Evolutionary conservation across 805 yeast genomes (phyloP), one percentile per base, ranked within the genome.

Genomic region (Wickerhamomyces xylosicus): DNA sequence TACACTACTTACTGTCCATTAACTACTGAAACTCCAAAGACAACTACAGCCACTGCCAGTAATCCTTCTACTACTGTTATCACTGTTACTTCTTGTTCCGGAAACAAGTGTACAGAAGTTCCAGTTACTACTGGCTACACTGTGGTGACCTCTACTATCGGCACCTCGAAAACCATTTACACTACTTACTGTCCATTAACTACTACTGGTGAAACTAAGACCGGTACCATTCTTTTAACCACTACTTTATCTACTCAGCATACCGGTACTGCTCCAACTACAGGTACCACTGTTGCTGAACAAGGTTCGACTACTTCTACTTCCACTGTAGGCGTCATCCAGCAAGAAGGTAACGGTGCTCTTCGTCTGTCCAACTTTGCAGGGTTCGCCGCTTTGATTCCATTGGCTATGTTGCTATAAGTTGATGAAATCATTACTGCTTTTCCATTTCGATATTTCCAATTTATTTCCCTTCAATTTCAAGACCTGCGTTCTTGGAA

Each of bases 111-210:
- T 40, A 34, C 47, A 22, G 31, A 36, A 15, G 34, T 40, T 17
- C 41, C 45, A 22, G 46, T 45, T 27, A 40, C 47, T 6, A 43
- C 48, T 7, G 50, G 45, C 15, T 17, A 33, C 4, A 39, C 48
- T 17, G 43, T 41, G 3, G 43, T 40, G 16, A 39, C 45, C 20
- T 33, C 43, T 3, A 38, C 37, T 3, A 35, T 34, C 10, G 31
- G 29, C 14, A 42, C 38, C 22, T 37, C 42, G 41, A 47, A 42
- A 20, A 42, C 52, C 4, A 31, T 44, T 54, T 67, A 50, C 53
- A 58, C 58, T 40, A 56, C 52, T 44, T 63, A 37, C 62, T 59
- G 44, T 21, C 45, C 49, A 25, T 29, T 44, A 33, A 34, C 45
- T 11, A 33, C 39, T 34, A 29, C 46, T 14, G 34, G 18, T 8